These are phyloP conservation scores for Irpex sp. DNA, from an alignment of 1,284 basidiomycete species.

Conservation along the genomic window DNA sequence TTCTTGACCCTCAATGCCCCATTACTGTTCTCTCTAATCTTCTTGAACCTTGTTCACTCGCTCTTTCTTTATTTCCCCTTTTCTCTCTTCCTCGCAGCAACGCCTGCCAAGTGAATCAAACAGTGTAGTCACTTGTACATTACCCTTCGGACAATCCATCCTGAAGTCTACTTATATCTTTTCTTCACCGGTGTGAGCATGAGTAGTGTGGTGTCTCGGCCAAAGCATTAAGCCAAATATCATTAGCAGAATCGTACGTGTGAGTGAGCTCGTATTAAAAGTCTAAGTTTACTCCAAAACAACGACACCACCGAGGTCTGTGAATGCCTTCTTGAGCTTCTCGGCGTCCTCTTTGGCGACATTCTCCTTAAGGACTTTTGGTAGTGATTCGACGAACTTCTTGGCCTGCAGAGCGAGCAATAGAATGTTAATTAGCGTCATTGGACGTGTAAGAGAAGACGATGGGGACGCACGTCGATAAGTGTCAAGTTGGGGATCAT, in stretches of 20 bases:
- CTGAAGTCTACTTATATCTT: not conserved
- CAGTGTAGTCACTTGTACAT: constrained; percentile 4
- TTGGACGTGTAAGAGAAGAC: not conserved
- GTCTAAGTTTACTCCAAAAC: constrained; percentile 63
- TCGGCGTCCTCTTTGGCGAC: constrained; percentile 97
- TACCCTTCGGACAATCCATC: constrained; percentile 1
- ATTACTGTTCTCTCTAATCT: constrained; percentile 1
- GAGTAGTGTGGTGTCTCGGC: not conserved
- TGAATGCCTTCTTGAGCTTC: constrained; percentile 90
- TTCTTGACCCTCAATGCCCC: not conserved
- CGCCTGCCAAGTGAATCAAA: constrained; percentile 1
- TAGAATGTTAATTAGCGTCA: not conserved
- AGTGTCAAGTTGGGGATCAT: constrained; percentile 92
- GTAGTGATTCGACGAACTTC: constrained; percentile 97
- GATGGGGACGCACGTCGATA: constrained; percentile 75
- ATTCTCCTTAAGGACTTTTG: constrained; percentile 95
- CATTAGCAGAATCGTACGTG: constrained; percentile 16
- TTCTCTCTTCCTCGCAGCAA: not conserved
- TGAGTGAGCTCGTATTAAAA: not conserved
- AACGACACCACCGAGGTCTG: constrained; percentile 87
- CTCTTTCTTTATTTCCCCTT: not conserved
- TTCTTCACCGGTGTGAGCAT: not conserved
- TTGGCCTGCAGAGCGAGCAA: constrained; percentile 69
- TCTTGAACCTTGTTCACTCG: not conserved
- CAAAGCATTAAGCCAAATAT: constrained; percentile 6